Evolutionary conservation across 768 basidiomycete species (phyloP).

Genomic region (Phylloporus rhodoxanthus): DNA sequence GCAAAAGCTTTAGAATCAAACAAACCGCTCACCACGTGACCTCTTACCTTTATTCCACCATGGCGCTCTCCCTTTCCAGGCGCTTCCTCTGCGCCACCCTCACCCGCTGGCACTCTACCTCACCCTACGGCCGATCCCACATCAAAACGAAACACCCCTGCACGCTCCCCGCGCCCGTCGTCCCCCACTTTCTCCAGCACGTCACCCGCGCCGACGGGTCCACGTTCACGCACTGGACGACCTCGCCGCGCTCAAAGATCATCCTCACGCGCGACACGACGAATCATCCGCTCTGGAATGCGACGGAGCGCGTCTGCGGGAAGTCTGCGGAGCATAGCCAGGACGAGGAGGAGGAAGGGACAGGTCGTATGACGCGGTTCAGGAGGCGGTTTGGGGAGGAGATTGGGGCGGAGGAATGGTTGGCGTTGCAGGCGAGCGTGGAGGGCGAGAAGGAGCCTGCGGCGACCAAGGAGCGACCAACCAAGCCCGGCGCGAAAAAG

Average conservation of each 20-base stretch:
- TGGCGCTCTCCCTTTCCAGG: constrained; percentile 15
- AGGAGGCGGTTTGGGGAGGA: constrained; percentile 62
- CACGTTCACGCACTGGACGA: constrained; percentile 82
- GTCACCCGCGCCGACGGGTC: constrained; percentile 87
- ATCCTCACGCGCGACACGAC: constrained; percentile 82
- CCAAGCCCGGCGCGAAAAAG: constrained; percentile 14
- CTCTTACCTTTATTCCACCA: neutral
- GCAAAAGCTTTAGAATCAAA: constrained; percentile 19
- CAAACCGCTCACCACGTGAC: constrained; percentile 1
- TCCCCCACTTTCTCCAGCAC: constrained; percentile 80
- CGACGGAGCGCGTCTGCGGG: constrained; percentile 48
- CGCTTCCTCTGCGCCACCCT: constrained; percentile 2
- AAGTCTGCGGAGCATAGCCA: constrained; percentile 38
- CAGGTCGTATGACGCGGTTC: constrained; percentile 78
- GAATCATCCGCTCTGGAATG: constrained; percentile 85
- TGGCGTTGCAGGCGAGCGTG: constrained; percentile 21
- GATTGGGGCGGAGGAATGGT: constrained; percentile 32
- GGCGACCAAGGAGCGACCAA: constrained; percentile 17
- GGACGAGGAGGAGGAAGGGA: constrained; percentile 65
- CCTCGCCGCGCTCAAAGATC: constrained; percentile 73
- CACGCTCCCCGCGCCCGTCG: constrained; percentile 72
- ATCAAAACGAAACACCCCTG: constrained; percentile 67
- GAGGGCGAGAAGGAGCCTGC: constrained; percentile 28
- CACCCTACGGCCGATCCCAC: constrained; percentile 81
- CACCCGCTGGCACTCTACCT: constrained; percentile 51